These are phyloP conservation scores for Brassica incana DNA, from an alignment of 345 rosid species.

Conservation along the genomic window DNA sequence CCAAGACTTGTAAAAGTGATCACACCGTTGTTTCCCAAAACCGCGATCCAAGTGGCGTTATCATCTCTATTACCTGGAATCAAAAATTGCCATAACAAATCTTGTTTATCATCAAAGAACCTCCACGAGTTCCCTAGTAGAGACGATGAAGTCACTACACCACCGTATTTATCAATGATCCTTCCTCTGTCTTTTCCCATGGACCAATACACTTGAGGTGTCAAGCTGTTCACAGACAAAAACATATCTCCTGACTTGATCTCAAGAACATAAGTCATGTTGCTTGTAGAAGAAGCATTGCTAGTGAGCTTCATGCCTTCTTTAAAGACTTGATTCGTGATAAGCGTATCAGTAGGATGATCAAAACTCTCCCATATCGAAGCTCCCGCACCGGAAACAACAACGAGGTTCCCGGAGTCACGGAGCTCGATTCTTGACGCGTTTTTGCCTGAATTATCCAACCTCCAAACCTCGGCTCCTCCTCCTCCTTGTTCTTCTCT, in stretches of 20 bases:
- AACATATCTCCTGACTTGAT: slow-evolving; percentile 76
- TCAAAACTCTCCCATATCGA: slow-evolving; percentile 80
- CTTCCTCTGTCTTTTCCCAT: slow-evolving; percentile 48
- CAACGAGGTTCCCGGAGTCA: slow-evolving; percentile 80
- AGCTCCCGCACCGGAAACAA: slow-evolving; percentile 47
- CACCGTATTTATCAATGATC: slow-evolving; percentile 46
- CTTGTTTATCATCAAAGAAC: slow-evolving; percentile 57
- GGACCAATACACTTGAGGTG: slow-evolving; percentile 87
- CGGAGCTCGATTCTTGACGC: slow-evolving; percentile 68
- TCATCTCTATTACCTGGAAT: slow-evolving; percentile 40
- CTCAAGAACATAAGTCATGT: slow-evolving; percentile 68
- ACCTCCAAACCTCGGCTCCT: slow-evolving; percentile 57
- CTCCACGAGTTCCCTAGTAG: slow-evolving; percentile 71
- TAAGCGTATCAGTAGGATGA: slow-evolving; percentile 77
- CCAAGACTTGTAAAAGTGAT: slow-evolving; percentile 61
- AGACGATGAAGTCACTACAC: slow-evolving; percentile 49
- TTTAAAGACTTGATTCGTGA: slow-evolving; percentile 59
- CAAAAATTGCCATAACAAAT: slow-evolving; percentile 56
- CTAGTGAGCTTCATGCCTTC: slow-evolving; percentile 77
- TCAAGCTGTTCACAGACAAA: slow-evolving; percentile 57
- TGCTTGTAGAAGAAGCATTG: slow-evolving; percentile 46
- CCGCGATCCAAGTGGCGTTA: slow-evolving; percentile 73
- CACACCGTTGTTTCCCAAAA: slow-evolving; percentile 62
- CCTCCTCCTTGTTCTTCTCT: slow-evolving; percentile 42
- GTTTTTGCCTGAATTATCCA: slow-evolving; percentile 48